A percentile compares a stretch with the other conserved stretches of the same genome.
These are phyloP conservation scores for Phytophthora aleatoria DNA, from an alignment of 352 stramenopile species.

Conservation along the genomic window DNA sequence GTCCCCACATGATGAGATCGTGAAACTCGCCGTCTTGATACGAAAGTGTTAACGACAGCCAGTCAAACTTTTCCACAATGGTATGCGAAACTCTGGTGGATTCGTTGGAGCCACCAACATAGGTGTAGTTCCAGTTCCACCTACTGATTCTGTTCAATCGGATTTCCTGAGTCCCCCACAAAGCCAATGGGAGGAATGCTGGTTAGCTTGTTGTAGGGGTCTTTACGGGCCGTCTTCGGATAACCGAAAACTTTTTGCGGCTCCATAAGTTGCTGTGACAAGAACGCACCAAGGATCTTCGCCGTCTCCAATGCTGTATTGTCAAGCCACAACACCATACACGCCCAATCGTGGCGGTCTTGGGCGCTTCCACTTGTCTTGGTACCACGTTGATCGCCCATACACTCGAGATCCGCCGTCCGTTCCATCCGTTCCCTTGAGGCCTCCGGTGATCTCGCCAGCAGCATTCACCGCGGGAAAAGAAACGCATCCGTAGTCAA, in stretches of 20 bases:
- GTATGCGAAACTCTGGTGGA: background rate
- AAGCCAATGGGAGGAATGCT: background rate
- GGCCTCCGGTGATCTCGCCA: background rate
- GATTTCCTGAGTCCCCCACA: background rate
- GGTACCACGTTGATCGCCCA: slow-evolving; percentile 9
- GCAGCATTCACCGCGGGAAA: slow-evolving; percentile 7
- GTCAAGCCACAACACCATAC: slow-evolving; percentile 17
- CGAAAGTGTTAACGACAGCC: background rate
- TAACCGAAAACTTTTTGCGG: background rate
- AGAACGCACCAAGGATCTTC: background rate
- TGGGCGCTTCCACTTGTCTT: background rate
- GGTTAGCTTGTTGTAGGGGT: background rate
- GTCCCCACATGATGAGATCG: slow-evolving; percentile 2
- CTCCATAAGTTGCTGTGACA: background rate
- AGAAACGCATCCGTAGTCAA: background rate
- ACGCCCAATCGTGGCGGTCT: slow-evolving; percentile 2
- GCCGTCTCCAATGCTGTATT: slow-evolving; percentile 1
- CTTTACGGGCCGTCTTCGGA: background rate
- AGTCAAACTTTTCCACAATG: background rate
- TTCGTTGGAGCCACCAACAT: background rate
- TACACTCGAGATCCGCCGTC: slow-evolving; percentile 20
- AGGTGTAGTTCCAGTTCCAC: background rate
- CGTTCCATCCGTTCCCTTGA: background rate
- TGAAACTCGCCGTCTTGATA: slow-evolving; percentile 1
- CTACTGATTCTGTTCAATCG: background rate